These are phyloP conservation scores for Paramyrothecium sp. DNA, from an alignment of 2,329 filamentous ascomycete genomes.

Conservation along the genomic window DNA sequence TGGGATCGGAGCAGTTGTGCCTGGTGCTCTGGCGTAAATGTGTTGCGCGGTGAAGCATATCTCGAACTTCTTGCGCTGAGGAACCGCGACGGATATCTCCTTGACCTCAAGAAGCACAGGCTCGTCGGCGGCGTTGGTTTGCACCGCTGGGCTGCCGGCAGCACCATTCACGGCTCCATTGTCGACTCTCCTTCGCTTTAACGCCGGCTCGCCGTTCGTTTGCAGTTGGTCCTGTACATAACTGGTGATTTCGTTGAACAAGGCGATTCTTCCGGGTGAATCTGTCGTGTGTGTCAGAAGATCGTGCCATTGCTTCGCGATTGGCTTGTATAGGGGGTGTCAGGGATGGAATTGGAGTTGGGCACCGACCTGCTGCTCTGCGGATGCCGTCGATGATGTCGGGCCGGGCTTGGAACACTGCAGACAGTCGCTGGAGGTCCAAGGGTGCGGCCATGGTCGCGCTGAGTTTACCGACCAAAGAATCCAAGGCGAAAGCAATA, in stretches of 20 bases:
- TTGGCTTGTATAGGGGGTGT: background rate
- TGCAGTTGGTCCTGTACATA: conserved; percentile 47
- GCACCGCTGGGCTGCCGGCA: conserved; percentile 16
- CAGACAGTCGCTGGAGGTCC: conserved; percentile 47
- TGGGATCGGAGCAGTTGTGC: conserved; percentile 48
- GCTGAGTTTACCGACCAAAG: conserved; percentile 5
- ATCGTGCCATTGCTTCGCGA: too few relatives aligned
- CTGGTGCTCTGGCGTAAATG: conserved; percentile 55
- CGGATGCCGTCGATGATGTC: conserved; percentile 56
- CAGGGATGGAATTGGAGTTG: background rate
- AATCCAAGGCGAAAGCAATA: background rate
- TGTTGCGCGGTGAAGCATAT: conserved; percentile 60
- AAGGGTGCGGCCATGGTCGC: conserved; percentile 41
- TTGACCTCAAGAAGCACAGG: conserved; percentile 58
- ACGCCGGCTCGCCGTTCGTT: conserved; percentile 41
- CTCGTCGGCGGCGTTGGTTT: conserved; percentile 45
- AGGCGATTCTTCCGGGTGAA: conserved; percentile 43
- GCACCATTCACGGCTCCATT: conserved; percentile 15
- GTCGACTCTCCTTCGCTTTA: conserved; percentile 54
- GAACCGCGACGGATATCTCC: conserved; percentile 66
- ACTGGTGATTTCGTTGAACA: conserved; percentile 57
- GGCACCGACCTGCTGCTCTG: conserved; percentile 48
- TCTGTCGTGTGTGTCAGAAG: conserved; percentile 32
- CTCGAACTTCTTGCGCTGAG: conserved; percentile 67
- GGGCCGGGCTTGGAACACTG: conserved; percentile 54